These are phyloP conservation scores for Agrocybe praecox DNA, from an alignment of 768 basidiomycete species.

Conservation along the genomic window DNA sequence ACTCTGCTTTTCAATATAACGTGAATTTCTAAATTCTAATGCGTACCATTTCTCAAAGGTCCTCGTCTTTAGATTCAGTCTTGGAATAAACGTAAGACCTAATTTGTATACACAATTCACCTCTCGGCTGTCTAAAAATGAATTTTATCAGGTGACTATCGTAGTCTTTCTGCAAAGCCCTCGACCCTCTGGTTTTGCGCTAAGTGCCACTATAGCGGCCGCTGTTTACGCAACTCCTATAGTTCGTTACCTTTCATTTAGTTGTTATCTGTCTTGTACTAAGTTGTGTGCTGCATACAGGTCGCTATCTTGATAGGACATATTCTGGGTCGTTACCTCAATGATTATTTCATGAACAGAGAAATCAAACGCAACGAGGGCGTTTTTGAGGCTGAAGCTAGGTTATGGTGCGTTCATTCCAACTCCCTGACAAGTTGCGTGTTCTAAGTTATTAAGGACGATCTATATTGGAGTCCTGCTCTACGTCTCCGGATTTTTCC, in stretches of 20 bases:
- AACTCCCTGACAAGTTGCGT: too few species aligned
- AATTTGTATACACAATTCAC: too few species aligned
- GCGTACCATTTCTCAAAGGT: conserved; percentile 27
- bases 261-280: neutral
- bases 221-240: conserved; percentile 59
- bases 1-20: neutral
- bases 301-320: conserved; percentile 57
- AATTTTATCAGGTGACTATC: conserved; percentile 54
- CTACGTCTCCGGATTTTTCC: conserved; percentile 62
- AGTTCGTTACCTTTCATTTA: conserved; percentile 29
- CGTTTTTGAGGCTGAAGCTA: conserved; percentile 61
- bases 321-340: conserved; percentile 50
- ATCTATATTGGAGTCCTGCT: conserved; percentile 61
- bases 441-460: conserved; percentile 38
- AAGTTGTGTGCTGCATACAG: conserved; percentile 24
- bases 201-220: conserved; percentile 49
- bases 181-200: conserved; percentile 54
- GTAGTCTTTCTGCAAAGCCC: conserved; percentile 64
- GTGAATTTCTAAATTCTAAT: neutral
- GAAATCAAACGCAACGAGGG: conserved; percentile 52
- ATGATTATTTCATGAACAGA: conserved; percentile 52
- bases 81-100: conserved; percentile 61
- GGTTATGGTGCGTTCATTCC: conserved; percentile 48
- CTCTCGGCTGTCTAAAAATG: neutral
- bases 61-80: conserved; percentile 62